Evolutionary conservation across 176 grass and related monocot genomes (phyloP), one percentile per base, ranked within the genome.

Genomic region (Aegilops tauschii): DNA sequence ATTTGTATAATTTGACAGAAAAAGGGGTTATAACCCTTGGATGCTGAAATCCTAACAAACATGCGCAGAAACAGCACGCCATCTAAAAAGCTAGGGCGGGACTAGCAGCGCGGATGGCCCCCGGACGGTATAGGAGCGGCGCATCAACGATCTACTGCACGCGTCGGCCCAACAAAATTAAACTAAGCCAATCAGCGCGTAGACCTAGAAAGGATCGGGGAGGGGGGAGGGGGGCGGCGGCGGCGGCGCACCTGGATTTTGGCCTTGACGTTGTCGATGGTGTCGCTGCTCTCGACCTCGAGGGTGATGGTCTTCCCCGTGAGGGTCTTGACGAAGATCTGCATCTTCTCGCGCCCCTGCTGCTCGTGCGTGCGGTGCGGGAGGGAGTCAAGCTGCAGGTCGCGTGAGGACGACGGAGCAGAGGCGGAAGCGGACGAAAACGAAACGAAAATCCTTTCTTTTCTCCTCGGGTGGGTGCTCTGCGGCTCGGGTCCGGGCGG

Each of bases 211-310:
- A 58, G 56, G 56, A 21, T 59, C 20, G 20, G 52, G 52, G 2
- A 16, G 16, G 40, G 40, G 36, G 16, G 49, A 5, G 1, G 50
- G 52, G 18, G 54, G 54, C 54, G 54, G 54, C 54, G 54, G 54
- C 54, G 54, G 54, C 54, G 7, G 56, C 64, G 28, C 13, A 90
- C 95, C 91, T 95, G 95, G 81, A 98, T 98, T 89, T 93, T 95
- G 76, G 91, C 85, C 83, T 98, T 98, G 71, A 95, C 91, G 90
- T 95, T 92, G 69, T 98, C 95, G 80, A 98, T 87, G 87, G 95
- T 95, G 89, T 98, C 89, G 95, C 95, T 98, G 83, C 86, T 93
- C 95, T 98, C 95, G 39, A 95, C 95, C 87, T 98, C 89, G 77
- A 98, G 95, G 73, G 95, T 98, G 91, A 93, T 95, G 80, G 93